Conservation (phyloP, 169 alveolate species). For the Amoebophrya sp. region DNA sequence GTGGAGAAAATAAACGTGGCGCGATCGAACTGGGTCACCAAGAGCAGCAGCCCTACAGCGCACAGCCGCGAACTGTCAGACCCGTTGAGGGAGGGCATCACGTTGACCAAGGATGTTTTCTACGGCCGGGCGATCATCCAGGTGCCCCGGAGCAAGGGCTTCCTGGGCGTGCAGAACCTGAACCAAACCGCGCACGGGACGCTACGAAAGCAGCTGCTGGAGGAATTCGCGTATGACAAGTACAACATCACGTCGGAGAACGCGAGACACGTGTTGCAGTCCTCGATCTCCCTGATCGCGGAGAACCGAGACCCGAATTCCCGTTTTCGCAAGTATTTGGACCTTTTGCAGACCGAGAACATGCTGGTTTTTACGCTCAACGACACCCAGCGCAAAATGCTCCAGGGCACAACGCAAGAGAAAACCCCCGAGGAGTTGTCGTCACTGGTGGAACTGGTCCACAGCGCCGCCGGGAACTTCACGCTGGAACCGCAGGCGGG, state of each 20-base stretch:
- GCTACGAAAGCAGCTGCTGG: neutral
- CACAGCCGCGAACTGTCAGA: neutral
- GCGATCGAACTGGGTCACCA: neutral
- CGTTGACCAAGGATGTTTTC: neutral
- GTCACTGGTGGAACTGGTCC: neutral
- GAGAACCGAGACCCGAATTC: neutral
- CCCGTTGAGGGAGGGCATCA: neutral
- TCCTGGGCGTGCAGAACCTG: neutral
- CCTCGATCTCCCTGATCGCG: neutral
- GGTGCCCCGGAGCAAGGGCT: neutral
- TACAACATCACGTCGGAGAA: neutral
- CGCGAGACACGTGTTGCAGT: neutral
- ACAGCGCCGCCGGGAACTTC: neutral
- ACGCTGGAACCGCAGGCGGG: neutral
- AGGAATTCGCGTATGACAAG: neutral
- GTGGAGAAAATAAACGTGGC: neutral
- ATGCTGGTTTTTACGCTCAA: neutral
- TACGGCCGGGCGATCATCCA: neutral
- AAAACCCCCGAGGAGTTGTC: neutral
- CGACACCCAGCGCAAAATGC: neutral
- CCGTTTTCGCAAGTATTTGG: neutral
- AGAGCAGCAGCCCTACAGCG: neutral
- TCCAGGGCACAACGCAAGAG: neutral
- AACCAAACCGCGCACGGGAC: neutral
- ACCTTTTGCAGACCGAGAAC: neutral